Evolutionary conservation across 345 rosid species (phyloP).

Genomic region (Linum tenue): DNA sequence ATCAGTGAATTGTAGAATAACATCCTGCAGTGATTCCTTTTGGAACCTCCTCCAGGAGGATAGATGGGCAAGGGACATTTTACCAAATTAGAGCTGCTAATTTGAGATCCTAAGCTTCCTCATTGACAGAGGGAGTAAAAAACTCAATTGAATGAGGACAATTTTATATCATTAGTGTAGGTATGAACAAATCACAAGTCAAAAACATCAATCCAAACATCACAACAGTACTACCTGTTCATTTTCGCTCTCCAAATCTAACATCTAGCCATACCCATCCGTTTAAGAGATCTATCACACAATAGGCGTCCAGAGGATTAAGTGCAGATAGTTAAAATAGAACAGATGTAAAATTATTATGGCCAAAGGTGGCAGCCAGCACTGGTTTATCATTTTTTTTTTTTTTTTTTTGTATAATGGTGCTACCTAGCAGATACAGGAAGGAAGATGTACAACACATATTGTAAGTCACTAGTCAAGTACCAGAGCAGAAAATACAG

Average conservation of each 20-base stretch:
- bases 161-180: too few relatives aligned
- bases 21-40: too few relatives aligned
- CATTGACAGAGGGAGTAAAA: too few relatives aligned
- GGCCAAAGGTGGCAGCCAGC: neutral
- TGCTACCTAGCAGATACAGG: neutral
- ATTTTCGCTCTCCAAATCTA: too few relatives aligned
- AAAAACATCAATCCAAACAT: too few relatives aligned
- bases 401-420: too few relatives aligned
- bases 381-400: neutral
- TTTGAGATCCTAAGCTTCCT: constrained; percentile 56
- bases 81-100: constrained; percentile 77
- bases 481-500: neutral
- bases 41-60: too few relatives aligned
- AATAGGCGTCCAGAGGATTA: neutral
- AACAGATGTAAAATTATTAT: neutral
- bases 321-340: neutral
- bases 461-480: too few relatives aligned
- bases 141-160: too few relatives aligned
- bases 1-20: too few relatives aligned
- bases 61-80: constrained; percentile 97
- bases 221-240: neutral
- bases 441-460: neutral
- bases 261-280: neutral
- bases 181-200: too few relatives aligned
- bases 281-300: neutral